Conservation (phyloP, 1,284 basidiomycete species). For the Rhodotorula sp. region DNA sequence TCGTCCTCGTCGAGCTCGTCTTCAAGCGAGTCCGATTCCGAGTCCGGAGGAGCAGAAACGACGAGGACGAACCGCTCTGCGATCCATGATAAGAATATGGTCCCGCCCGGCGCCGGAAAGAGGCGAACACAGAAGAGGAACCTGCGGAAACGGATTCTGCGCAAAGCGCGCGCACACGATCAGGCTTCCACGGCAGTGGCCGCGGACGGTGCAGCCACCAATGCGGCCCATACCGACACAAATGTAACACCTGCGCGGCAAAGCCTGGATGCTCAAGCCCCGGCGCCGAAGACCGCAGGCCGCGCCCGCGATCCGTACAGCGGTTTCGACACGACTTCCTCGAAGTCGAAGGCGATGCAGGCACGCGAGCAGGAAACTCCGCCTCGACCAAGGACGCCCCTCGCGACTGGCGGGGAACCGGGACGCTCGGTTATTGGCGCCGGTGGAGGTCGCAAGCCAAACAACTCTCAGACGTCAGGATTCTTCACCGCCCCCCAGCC, state of each 20-base stretch:
- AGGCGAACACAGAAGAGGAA: slow-evolving; percentile 22
- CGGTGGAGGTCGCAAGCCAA: neutral
- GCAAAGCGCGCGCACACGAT: neutral
- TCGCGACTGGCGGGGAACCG: slow-evolving; percentile 23
- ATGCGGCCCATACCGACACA: neutral
- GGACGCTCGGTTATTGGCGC: slow-evolving; percentile 18
- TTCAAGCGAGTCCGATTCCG: neutral
- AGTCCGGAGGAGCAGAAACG: neutral
- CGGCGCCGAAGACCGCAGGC: neutral
- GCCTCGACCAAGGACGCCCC: neutral
- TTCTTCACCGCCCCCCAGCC: slow-evolving; percentile 14
- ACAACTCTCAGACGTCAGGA: neutral
- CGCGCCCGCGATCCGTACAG: neutral
- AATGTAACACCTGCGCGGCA: too few relatives aligned
- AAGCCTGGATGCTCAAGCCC: too few relatives aligned
- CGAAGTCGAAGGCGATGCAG: neutral
- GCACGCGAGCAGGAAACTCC: neutral
- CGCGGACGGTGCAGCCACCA: neutral
- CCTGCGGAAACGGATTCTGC: slow-evolving; percentile 16
- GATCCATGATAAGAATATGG: neutral
- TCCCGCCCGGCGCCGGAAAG: slow-evolving; percentile 8
- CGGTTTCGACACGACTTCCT: neutral
- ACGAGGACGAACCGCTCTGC: neutral
- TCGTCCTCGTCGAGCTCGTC: neutral
- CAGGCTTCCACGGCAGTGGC: neutral